phyloP scores from a whole-genome alignment of 2,329 filamentous ascomycete genomes.

The Fusarium liriodendri region DNA sequence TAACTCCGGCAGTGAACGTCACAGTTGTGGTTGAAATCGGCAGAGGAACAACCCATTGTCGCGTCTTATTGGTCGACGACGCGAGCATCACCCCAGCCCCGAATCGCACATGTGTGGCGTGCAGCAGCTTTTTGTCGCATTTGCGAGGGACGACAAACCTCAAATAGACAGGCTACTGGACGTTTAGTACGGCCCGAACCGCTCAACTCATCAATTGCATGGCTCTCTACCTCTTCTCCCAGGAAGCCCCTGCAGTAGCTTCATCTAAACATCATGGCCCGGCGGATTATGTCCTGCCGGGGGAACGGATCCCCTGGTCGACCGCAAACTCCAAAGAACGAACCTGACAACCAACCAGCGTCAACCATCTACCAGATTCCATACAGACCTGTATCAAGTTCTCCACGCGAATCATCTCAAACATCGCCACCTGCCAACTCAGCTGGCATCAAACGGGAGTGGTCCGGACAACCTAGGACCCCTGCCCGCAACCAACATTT shows the following conservation, averaged over 20 bases:
- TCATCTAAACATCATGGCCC: background rate
- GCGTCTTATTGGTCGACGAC: too few relatives aligned
- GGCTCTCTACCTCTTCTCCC: background rate
- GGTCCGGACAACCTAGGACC: background rate
- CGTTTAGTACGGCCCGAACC: background rate
- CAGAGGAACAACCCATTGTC: too few relatives aligned
- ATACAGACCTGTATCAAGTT: background rate
- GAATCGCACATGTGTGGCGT: too few relatives aligned
- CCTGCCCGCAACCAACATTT: background rate
- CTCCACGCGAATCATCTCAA: background rate
- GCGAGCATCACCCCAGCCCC: too few relatives aligned
- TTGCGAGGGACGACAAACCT: background rate
- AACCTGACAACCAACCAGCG: background rate
- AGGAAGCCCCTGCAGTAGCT: background rate
- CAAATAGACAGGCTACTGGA: background rate
- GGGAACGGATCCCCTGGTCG: background rate
- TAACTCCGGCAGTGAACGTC: too few relatives aligned
- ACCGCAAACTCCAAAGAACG: background rate
- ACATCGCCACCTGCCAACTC: background rate
- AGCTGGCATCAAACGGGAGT: background rate
- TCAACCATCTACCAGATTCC: background rate
- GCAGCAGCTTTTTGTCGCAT: too few relatives aligned
- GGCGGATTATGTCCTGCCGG: background rate
- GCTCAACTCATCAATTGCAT: background rate
- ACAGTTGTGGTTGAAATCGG: too few relatives aligned